phyloP scores from a whole-genome alignment of 2,329 filamentous ascomycete species.

The Fusarium robinianum region DNA sequence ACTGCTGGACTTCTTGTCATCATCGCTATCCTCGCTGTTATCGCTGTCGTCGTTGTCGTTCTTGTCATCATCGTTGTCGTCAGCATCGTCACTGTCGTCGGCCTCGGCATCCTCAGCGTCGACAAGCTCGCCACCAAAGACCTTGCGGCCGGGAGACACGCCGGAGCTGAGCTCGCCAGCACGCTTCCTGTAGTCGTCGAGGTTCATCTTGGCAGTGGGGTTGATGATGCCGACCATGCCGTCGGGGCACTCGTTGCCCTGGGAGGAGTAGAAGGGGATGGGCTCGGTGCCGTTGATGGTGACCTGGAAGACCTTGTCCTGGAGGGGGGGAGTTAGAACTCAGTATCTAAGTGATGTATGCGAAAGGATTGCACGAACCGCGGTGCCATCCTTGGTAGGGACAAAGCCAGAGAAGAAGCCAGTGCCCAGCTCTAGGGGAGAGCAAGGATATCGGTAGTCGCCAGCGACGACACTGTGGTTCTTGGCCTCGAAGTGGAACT shows the following conservation, averaged over 20 bases:
- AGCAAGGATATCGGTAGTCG: conserved; percentile 44
- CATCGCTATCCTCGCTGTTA: conserved; percentile 8
- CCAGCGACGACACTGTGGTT: conserved; percentile 47
- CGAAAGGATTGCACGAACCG: conserved; percentile 33
- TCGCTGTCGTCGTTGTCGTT: conserved; percentile 5
- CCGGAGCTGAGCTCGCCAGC: conserved; percentile 35
- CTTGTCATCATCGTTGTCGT: conserved; percentile 6
- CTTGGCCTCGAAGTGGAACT: conserved; percentile 44
- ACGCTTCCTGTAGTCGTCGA: conserved; percentile 40
- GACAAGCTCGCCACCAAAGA: conserved; percentile 40
- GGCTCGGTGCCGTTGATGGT: conserved; percentile 41
- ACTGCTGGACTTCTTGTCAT: conserved; percentile 22
- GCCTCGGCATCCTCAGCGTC: conserved; percentile 26
- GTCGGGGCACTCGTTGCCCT: conserved; percentile 42
- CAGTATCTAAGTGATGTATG: background rate
- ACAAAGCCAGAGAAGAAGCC: conserved; percentile 48
- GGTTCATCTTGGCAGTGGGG: conserved; percentile 36
- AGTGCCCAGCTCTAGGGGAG: conserved; percentile 37
- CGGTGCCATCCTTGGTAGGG: conserved; percentile 34
- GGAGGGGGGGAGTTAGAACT: background rate
- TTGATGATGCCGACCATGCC: conserved; percentile 50
- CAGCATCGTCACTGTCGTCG: conserved; percentile 14
- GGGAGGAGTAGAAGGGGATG: conserved; percentile 47
- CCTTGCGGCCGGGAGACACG: conserved; percentile 34
- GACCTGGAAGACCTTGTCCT: conserved; percentile 45